Evolutionary conservation across 1,139 yeast genomes (phyloP), one percentile per base, ranked within the genome.

Genomic region (Pichia kudriavzevii): DNA sequence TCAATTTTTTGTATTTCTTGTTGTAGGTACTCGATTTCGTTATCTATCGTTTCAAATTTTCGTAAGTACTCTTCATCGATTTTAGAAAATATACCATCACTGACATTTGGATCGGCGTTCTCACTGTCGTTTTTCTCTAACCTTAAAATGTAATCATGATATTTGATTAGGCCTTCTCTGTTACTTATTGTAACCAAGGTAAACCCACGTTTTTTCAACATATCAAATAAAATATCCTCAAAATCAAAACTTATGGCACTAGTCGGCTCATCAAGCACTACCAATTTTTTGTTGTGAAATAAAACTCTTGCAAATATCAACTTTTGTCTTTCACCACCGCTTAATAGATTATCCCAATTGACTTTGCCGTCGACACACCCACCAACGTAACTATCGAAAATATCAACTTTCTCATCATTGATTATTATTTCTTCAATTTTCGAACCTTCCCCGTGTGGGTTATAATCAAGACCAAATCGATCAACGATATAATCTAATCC

Each of bases 281-380:
- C 91, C 58, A 83, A 82, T 54, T 72, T 71, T 29, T 95, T 95
- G 36, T 71, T 69, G 57, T 82, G 83, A 62, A 81, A 85, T 48
- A 88, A 65, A 6, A 88, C 73, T 49, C 96, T 68, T 1, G 96
- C 96, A 64, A 88, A 82, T 60, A 87, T 79, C 55, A 87, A 72
- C 52, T 95, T 74, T 63, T 88, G 97, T 61, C 85, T 81, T 56
- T 88, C 97, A 36, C 97, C 97, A 13, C 97, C 97, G 58, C 94
- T 80, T 48, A 88, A 71, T 13, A 88, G 84, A 55, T 82, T 94
- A 52, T 79, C 79, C 97, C 97, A 88, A 17, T 42, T 47, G 26
- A 49, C 46, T 26, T 48, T 49, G 22, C 53, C 56, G 28, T 48
- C 54, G 18, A 46, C 44, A 13, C 35, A 31, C 14, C 50, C 53